A percentile compares a stretch with the other conserved stretches of the same genome.
Evolutionary conservation across 768 basidiomycete species (phyloP).

Genomic region (Lentinula detonsa): DNA sequence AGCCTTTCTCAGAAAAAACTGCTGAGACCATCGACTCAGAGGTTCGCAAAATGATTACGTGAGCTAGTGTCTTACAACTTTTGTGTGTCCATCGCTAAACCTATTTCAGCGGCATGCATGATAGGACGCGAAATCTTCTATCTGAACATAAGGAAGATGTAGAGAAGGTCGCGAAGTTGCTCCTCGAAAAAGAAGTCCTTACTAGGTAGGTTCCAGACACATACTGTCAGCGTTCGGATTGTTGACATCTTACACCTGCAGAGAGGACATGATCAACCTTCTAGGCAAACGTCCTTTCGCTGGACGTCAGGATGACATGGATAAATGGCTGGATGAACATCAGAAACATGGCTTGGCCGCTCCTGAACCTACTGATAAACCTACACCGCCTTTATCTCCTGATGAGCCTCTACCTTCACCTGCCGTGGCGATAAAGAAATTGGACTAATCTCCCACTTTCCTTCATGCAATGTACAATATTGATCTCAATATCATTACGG

Average conservation of each 20-base stretch:
- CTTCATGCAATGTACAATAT: constrained; percentile 4
- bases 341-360: constrained; percentile 41
- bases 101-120: constrained; percentile 60
- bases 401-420: constrained; percentile 45
- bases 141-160: constrained; percentile 81
- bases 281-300: constrained; percentile 79
- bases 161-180: constrained; percentile 85
- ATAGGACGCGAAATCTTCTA: constrained; percentile 76
- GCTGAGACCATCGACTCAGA: constrained; percentile 88
- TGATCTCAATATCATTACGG: not conserved
- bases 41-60: constrained; percentile 95
- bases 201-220: constrained; percentile 56
- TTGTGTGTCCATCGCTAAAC: constrained; percentile 4
- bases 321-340: constrained; percentile 91
- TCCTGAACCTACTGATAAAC: constrained; percentile 34
- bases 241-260: constrained; percentile 20
- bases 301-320: constrained; percentile 87
- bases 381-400: constrained; percentile 37
- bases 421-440: constrained; percentile 34
- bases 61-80: constrained; percentile 7
- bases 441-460: constrained; percentile 19
- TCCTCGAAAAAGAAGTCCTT: constrained; percentile 95
- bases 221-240: not conserved
- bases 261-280: constrained; percentile 83
- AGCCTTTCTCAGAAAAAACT: constrained; percentile 98